Evolutionary conservation across 441 rosid genomes (phyloP).

Genomic region (Erysimum cheiri): DNA sequence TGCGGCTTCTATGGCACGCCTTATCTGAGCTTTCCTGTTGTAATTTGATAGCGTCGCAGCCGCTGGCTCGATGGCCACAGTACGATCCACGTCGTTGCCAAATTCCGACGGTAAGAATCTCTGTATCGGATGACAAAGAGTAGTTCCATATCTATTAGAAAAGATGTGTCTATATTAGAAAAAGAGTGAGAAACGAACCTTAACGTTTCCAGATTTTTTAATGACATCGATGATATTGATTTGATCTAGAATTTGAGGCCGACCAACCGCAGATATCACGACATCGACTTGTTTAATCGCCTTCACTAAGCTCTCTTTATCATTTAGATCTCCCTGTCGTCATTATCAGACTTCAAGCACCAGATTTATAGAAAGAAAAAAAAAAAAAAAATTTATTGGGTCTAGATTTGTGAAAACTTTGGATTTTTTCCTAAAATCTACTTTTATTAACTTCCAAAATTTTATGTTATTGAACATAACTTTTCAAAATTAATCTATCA

Average conservation of each 20-base stretch:
- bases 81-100: slow-evolving; percentile 62
- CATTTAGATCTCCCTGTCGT: slow-evolving; percentile 54
- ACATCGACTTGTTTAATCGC: slow-evolving; percentile 62
- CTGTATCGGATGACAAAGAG: slow-evolving; percentile 33
- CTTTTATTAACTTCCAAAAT: neutral
- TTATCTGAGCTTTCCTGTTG: slow-evolving; percentile 51
- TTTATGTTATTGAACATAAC: neutral
- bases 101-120: slow-evolving; percentile 71
- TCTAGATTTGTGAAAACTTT: neutral
- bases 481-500: no score
- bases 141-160: neutral
- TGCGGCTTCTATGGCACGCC: slow-evolving; percentile 61
- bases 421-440: neutral
- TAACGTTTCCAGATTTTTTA: slow-evolving; percentile 61
- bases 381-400: neutral
- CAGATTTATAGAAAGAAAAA: neutral
- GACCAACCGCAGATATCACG: slow-evolving; percentile 62
- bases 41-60: slow-evolving; percentile 40
- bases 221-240: slow-evolving; percentile 59
- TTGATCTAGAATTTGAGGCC: slow-evolving; percentile 52
- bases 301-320: slow-evolving; percentile 56
- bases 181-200: slow-evolving; percentile 42
- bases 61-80: slow-evolving; percentile 52
- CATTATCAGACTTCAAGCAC: neutral
- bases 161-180: neutral